Conservation (phyloP, 148 eudicot genomes). For the Selenicereus undatus region DNA sequence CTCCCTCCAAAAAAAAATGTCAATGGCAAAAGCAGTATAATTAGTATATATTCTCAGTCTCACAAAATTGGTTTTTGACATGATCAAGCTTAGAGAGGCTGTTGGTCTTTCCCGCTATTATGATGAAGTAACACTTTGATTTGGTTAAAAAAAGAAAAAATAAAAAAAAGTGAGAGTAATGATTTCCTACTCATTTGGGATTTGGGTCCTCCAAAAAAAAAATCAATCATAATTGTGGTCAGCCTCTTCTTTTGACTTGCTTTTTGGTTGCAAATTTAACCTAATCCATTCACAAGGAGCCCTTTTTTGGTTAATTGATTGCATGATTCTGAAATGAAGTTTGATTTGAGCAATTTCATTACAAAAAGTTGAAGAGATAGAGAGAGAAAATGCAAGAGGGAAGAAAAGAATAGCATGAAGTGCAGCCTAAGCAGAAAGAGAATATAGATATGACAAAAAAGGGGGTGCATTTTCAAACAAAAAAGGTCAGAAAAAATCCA, state of each 20-base stretch:
- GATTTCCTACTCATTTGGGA: conserved; percentile 1
- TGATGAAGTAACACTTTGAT: background rate
- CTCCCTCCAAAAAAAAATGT: too few species aligned
- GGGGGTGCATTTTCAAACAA: background rate
- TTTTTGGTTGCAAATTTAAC: background rate
- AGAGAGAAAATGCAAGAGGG: background rate
- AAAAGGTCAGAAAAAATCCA: background rate
- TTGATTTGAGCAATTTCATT: conserved; percentile 7
- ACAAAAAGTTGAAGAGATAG: background rate
- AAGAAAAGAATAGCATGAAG: background rate
- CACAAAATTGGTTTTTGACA: too few species aligned
- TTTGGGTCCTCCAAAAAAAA: background rate
- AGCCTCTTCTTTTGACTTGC: background rate
- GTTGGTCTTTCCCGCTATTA: background rate
- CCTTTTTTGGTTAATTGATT: background rate
- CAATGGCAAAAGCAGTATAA: background rate
- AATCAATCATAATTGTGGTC: background rate
- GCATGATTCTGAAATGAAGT: background rate
- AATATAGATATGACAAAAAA: background rate
- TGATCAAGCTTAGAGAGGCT: background rate
- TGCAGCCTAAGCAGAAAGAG: background rate
- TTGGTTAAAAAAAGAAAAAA: background rate
- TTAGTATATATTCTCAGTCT: too few species aligned
- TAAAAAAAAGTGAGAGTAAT: background rate
- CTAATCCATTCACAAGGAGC: background rate